Conservation (phyloP, 805 yeast species). For the Pichia nanzhaoensis region DNA sequence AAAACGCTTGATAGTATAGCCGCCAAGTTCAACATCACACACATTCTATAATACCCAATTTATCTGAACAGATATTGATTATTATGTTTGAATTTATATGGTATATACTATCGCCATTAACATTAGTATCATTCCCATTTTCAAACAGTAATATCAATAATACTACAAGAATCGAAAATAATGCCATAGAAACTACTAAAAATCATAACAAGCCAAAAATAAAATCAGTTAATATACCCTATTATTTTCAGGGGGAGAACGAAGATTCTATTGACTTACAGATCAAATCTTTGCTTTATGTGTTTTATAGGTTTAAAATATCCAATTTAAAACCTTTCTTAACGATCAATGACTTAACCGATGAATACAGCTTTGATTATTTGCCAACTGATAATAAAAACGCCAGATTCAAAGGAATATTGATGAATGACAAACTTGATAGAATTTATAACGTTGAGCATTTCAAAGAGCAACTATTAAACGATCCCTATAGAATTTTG, state of each 20-base stretch:
- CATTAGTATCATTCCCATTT: constrained; percentile 3
- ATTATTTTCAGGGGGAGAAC: constrained; percentile 37
- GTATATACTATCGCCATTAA: constrained; percentile 9
- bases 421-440: constrained; percentile 42
- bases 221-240: constrained; percentile 40
- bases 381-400: neutral
- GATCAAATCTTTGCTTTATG: constrained; percentile 50
- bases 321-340: constrained; percentile 32
- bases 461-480: constrained; percentile 37
- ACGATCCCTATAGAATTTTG: constrained; percentile 58
- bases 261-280: constrained; percentile 60
- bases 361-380: constrained; percentile 12
- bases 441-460: constrained; percentile 41
- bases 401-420: constrained; percentile 2
- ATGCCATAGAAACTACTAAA: neutral
- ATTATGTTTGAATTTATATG: constrained; percentile 10
- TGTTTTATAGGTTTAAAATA: constrained; percentile 34
- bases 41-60: too few relatives aligned
- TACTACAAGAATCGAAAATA: neutral
- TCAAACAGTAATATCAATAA: neutral
- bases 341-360: constrained; percentile 19
- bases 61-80: neutral
- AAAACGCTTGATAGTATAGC: too few relatives aligned
- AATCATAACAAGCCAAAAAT: constrained; percentile 2
- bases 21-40: too few relatives aligned